Percentiles rank a stretch among this genome's conserved stretches.
Evolutionary conservation across 2,329 filamentous ascomycete genomes (phyloP).

Genomic region (Fusarium sp.): DNA sequence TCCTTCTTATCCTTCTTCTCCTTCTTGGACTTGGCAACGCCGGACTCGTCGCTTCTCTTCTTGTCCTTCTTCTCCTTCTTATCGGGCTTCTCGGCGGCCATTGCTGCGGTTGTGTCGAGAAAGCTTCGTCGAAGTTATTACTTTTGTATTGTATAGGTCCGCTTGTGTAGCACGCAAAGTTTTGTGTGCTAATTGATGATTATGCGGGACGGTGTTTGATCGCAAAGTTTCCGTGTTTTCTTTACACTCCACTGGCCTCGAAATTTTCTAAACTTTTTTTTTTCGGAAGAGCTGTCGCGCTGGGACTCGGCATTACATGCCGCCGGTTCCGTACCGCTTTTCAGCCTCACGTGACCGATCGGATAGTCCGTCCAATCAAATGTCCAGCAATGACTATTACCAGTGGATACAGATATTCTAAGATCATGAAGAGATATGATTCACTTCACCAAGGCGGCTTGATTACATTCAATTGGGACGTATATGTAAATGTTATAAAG

Average conservation of each 20-base stretch:
- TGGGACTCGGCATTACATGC: slow-evolving; percentile 47
- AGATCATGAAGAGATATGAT: not conserved
- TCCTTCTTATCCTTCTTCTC: slow-evolving; percentile 75
- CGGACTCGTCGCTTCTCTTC: slow-evolving; percentile 66
- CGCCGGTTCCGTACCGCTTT: slow-evolving; percentile 45
- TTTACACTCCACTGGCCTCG: slow-evolving; percentile 45
- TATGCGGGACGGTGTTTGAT: slow-evolving; percentile 34
- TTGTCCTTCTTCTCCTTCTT: slow-evolving; percentile 70
- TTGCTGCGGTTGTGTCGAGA: slow-evolving; percentile 46
- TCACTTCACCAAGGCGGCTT: slow-evolving; percentile 12
- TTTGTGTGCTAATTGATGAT: slow-evolving; percentile 39
- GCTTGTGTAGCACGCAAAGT: slow-evolving; percentile 10
- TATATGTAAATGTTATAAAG: slow-evolving; percentile 25
- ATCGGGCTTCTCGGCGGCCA: slow-evolving; percentile 61
- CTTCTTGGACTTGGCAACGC: slow-evolving; percentile 66
- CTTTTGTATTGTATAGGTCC: slow-evolving; percentile 10
- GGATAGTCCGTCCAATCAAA: slow-evolving; percentile 35
- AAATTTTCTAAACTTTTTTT: slow-evolving; percentile 52
- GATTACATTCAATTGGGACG: not conserved
- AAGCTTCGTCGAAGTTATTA: slow-evolving; percentile 27
- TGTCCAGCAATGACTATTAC: slow-evolving; percentile 40
- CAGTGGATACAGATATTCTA: slow-evolving; percentile 15
- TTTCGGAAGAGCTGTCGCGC: slow-evolving; percentile 42
- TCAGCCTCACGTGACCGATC: slow-evolving; percentile 16
- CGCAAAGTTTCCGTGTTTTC: slow-evolving; percentile 43